phyloP scores from a whole-genome alignment of 2,329 filamentous ascomycete species.

The Drechslera avenae region DNA sequence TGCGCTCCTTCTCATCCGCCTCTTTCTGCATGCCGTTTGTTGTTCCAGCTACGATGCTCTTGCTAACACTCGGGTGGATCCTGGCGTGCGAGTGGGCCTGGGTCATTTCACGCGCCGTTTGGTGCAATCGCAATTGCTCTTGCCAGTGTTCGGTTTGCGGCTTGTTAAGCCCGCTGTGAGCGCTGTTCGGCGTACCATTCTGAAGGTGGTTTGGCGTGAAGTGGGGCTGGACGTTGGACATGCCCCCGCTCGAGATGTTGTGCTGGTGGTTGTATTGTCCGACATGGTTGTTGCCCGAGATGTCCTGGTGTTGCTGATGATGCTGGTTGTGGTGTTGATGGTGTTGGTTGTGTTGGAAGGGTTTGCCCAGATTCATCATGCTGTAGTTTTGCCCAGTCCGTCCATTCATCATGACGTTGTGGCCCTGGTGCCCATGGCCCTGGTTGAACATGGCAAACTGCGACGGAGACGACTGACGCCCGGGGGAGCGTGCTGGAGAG shows the following conservation, averaged over 20 bases:
- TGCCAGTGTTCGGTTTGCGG: constrained; percentile 78
- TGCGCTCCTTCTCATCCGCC: constrained; percentile 63
- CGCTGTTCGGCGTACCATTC: constrained; percentile 62
- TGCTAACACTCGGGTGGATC: constrained; percentile 71
- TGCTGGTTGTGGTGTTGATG: constrained; percentile 58
- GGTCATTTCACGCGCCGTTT: constrained; percentile 72
- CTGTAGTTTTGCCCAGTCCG: constrained; percentile 62
- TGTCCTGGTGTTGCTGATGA: constrained; percentile 66
- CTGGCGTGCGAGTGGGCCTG: constrained; percentile 76
- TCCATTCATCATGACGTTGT: constrained; percentile 77
- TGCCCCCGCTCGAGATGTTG: constrained; percentile 64
- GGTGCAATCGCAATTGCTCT: constrained; percentile 80
- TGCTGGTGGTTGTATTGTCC: constrained; percentile 66
- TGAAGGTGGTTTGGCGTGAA: constrained; percentile 64
- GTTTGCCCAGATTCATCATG: constrained; percentile 69
- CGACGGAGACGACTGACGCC: constrained; percentile 55
- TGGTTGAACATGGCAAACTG: constrained; percentile 74
- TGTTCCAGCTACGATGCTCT: constrained; percentile 63
- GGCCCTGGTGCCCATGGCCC: constrained; percentile 66
- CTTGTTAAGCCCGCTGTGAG: constrained; percentile 62
- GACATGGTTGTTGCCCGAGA: constrained; percentile 57
- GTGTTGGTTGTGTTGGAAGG: constrained; percentile 65
- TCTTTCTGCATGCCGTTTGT: constrained; percentile 57
- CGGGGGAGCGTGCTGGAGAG: constrained; percentile 63
- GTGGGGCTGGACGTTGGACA: constrained; percentile 69